Conservation (phyloP, 2,329 filamentous ascomycete species). For the Ascochyta pisi region DNA sequence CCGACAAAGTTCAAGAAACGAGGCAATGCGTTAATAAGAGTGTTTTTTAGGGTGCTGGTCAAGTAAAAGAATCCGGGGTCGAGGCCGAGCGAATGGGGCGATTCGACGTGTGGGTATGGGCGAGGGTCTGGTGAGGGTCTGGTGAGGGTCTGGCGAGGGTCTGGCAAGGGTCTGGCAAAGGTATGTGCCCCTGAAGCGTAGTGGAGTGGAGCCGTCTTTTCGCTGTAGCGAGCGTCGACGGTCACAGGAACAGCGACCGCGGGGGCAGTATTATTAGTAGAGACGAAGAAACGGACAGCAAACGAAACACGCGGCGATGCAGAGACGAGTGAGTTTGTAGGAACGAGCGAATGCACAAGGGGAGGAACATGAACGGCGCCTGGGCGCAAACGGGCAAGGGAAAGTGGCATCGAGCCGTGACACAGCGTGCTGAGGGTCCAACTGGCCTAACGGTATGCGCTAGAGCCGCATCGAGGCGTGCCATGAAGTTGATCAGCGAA, state of each 20-base stretch:
- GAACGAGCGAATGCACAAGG: neutral
- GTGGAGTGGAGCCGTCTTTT: neutral
- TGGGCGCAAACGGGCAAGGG: neutral
- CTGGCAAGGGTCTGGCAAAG: neutral
- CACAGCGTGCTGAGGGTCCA: slow-evolving; percentile 1
- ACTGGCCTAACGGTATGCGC: slow-evolving; percentile 3
- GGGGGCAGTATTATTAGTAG: neutral
- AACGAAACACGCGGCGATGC: slow-evolving; percentile 13
- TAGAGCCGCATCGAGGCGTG: slow-evolving; percentile 8
- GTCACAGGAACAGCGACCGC: slow-evolving; percentile 10
- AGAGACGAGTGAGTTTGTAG: slow-evolving; percentile 7
- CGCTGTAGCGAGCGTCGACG: slow-evolving; percentile 14
- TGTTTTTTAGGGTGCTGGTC: slow-evolving; percentile 1
- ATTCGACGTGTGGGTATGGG: neutral
- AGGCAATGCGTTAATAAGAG: neutral
- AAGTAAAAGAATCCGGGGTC: slow-evolving; percentile 1
- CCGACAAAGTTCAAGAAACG: slow-evolving; percentile 5
- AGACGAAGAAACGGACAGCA: slow-evolving; percentile 5
- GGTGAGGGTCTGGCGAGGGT: neutral
- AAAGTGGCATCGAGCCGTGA: slow-evolving; percentile 1
- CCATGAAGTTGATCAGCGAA: neutral
- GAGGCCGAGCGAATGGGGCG: slow-evolving; percentile 13
- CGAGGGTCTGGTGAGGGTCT: too few species aligned
- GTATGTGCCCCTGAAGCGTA: slow-evolving; percentile 14
- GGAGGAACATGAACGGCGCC: slow-evolving; percentile 3